phyloP scores from a whole-genome alignment of 768 basidiomycete genomes.

The Dacryopinax spathularia region DNA sequence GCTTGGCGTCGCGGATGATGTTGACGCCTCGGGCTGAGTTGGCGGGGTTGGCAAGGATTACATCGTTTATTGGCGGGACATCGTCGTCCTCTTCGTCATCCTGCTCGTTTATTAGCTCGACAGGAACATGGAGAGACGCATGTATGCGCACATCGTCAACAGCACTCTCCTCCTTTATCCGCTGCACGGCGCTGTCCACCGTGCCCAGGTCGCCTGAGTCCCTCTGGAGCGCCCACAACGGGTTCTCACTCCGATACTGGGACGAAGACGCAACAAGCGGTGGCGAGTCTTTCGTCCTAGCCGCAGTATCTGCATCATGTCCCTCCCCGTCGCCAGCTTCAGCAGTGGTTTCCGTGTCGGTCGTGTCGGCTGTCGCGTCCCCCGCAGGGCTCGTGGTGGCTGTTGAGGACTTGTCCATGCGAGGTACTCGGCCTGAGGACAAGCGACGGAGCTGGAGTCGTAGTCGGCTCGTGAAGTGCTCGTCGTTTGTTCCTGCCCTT shows the following conservation, averaged over 20 bases:
- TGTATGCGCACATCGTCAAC: neutral
- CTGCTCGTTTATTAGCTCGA: neutral
- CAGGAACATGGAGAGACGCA: neutral
- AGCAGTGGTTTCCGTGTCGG: neutral
- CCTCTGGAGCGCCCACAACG: neutral
- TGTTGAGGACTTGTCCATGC: neutral
- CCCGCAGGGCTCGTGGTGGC: neutral
- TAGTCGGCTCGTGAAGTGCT: neutral
- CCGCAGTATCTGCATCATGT: neutral
- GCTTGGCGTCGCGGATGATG: conserved; percentile 11
- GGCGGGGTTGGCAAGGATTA: neutral
- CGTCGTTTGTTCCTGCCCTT: neutral
- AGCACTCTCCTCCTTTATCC: neutral
- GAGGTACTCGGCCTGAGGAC: neutral
- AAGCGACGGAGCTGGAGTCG: neutral
- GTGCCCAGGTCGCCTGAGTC: conserved; percentile 11
- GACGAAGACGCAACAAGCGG: neutral
- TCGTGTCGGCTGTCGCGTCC: neutral
- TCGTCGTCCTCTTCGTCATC: neutral
- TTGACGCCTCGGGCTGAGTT: neutral
- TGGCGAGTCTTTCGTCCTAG: neutral
- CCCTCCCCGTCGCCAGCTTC: neutral
- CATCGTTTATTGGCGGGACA: neutral
- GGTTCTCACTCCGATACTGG: neutral
- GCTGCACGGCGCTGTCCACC: conserved; percentile 9